phyloP scores from a whole-genome alignment of 2,329 filamentous ascomycete genomes.

The Xenoacremonium recifei region DNA sequence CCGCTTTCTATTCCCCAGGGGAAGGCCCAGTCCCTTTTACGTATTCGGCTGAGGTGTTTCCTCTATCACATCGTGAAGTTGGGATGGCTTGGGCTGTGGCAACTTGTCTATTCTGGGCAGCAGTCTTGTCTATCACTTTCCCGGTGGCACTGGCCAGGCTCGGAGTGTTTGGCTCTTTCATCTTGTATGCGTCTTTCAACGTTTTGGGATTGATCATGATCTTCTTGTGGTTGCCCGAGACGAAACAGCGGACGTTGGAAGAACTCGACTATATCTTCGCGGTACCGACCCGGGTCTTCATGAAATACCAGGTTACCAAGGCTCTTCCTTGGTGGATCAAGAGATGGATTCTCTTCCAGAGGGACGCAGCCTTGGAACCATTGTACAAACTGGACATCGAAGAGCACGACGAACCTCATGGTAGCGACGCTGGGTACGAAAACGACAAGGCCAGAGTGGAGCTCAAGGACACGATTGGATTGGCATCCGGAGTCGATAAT shows the following conservation, averaged over 20 bases:
- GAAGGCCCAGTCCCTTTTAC: conserved; percentile 69
- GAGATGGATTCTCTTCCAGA: conserved; percentile 53
- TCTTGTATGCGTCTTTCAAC: conserved; percentile 56
- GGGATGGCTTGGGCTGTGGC: conserved; percentile 71
- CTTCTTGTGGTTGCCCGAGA: conserved; percentile 57
- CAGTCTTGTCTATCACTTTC: conserved; percentile 63
- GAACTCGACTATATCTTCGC: conserved; percentile 61
- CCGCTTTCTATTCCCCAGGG: conserved; percentile 48
- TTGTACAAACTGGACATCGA: conserved; percentile 41
- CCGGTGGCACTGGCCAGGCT: conserved; percentile 51
- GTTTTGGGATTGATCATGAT: conserved; percentile 54
- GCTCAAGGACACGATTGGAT: conserved; percentile 35
- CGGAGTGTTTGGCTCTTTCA: conserved; percentile 49
- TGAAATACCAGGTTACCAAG: conserved; percentile 55
- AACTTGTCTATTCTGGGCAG: conserved; percentile 60
- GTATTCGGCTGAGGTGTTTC: conserved; percentile 69
- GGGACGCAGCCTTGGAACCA: conserved; percentile 39
- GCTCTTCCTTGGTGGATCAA: conserved; percentile 61
- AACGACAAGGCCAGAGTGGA: conserved; percentile 39
- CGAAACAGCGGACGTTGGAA: conserved; percentile 53
- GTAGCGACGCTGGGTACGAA: conserved; percentile 30
- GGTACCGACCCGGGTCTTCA: conserved; percentile 56
- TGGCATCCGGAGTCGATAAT: conserved; percentile 21
- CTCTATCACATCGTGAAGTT: conserved; percentile 67
- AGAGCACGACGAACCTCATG: conserved; percentile 30